Evolutionary conservation across 1,284 basidiomycete genomes (phyloP), one percentile per base, ranked within the genome.

Genomic region (Cutaneotrichosporon sp.): DNA sequence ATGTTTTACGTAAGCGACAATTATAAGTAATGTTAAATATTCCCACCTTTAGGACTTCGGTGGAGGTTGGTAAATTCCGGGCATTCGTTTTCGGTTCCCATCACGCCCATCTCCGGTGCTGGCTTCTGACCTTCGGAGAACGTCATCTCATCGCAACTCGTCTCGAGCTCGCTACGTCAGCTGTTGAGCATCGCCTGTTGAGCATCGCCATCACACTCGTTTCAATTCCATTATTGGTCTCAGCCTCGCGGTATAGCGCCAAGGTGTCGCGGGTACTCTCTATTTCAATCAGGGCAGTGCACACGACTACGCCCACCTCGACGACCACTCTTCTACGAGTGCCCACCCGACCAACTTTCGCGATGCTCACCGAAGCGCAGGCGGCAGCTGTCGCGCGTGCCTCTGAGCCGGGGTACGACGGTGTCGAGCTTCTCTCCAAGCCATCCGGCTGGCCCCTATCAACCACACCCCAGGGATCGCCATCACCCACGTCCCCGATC

Each of bases 341-440:
- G 3, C 20, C 17, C 22, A 22, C 38, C 38, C 22, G 26, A 22
- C 12, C 11, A 5, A 5, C 10, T 12, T 8, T 14, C 38, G 26
- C 38, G 10, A 51, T 46, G 49, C 61, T 81, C 24, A 35, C 39
- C 8, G 19, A 34, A 2, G 16, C 34, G 9, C 52, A 50, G 19
- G 8, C 27, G 5, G 47, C 52, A 3, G 41, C 50, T 3, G 26
- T 57, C 7, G n/a, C 27, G 12, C 55, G 52, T 17, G 49, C 48
- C n/a, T 22, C 19, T 3, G 39, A 37, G n/a, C 42, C 51, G 22
- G 41, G 27, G 6, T 57, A 50, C n/a, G 16, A 26, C 17, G 51
- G 51, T 12, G 51, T 68, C 51, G 62, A 68, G 41, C 52, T 71
- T 35, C 51, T 73, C 43, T 26, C 61, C 10, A 63, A 64, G 1